Base-by-base conservation (phyloP, 164 flowering plant genomes). In the Vitis rotundifolia region DNA sequence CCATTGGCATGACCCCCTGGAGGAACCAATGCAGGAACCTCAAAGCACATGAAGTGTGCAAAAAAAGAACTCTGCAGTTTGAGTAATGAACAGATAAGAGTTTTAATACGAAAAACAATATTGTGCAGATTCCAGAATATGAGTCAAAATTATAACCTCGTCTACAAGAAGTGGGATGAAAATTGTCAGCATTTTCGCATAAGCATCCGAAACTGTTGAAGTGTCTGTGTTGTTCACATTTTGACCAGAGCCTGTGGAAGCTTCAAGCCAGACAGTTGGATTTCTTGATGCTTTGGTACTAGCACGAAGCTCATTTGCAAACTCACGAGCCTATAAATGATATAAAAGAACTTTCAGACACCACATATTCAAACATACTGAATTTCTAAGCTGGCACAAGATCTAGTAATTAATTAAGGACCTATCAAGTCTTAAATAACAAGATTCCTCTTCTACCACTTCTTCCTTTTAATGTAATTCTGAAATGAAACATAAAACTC, bases 41-140 rank as follows among this genome's bases (percentile, higher is more conserved):
- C 97, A 85, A 96, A 96, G 89, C 99, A 96, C 99, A 96, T 96
- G 78, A 96, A 96, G 76, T 92, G 97, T 64, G 99, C 93, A 85
- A 96, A 91, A 72, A 96, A 96, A 6, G 99, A 96, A 81, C 98
- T 96, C 99, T 96, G 94, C 81, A 79, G 55, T 69, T 68, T 54
- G 18, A 61, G 61, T 51, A 53, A 63, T 1, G 19, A 14, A 49
- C 50, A 16, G 75, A 49, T 18, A n/a, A 53, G n/a, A 19, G 12
- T n/a, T 62, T 58, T 3, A 66, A 56, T 52, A 28, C 15, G 49
- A 48, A 37, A 29, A 26, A 28, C 13, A 22, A 61, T 12, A 55
- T 4, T 7, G 18, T 10, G 13, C 31, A 15, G 8, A 70, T 2
- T 16, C 8, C 6, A 52, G 22, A 37, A 9, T n/a, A 54, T 15